These are phyloP conservation scores for Lactifluus rugatus DNA, from an alignment of 768 basidiomycete species.

Conservation along the genomic window DNA sequence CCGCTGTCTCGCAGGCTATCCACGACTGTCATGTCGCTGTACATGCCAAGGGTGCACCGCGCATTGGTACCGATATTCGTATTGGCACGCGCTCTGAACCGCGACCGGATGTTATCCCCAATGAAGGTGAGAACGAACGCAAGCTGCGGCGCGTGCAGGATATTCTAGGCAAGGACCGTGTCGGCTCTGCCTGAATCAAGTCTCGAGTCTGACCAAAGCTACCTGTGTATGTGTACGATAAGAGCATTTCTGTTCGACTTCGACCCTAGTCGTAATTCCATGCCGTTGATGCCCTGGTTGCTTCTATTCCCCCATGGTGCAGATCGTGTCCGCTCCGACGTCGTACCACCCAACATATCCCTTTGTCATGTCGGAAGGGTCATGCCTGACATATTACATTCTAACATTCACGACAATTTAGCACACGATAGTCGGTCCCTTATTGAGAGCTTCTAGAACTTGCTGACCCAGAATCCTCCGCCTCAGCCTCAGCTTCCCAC, in stretches of 20 bases:
- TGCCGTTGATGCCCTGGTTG: neutral
- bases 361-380: too few relatives aligned
- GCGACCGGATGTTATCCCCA: conserved; percentile 38
- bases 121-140: conserved; percentile 56
- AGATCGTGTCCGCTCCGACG: neutral
- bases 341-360: neutral
- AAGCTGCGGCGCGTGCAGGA: conserved; percentile 79
- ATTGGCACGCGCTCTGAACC: conserved; percentile 70
- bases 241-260: neutral
- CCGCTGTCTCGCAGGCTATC: conserved; percentile 73
- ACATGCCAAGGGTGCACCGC: conserved; percentile 62
- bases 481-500: conserved; percentile 15
- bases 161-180: conserved; percentile 43
- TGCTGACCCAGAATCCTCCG: conserved; percentile 1
- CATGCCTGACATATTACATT: too few relatives aligned
- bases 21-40: conserved; percentile 86
- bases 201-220: neutral
- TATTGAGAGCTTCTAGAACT: neutral
- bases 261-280: neutral
- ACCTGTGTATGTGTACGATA: neutral
- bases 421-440: neutral
- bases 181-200: conserved; percentile 5
- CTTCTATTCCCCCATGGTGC: neutral
- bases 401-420: too few relatives aligned
- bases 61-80: conserved; percentile 86